Evolutionary conservation across 768 basidiomycete genomes (phyloP).

Genomic region (Lyophyllum decastes): DNA sequence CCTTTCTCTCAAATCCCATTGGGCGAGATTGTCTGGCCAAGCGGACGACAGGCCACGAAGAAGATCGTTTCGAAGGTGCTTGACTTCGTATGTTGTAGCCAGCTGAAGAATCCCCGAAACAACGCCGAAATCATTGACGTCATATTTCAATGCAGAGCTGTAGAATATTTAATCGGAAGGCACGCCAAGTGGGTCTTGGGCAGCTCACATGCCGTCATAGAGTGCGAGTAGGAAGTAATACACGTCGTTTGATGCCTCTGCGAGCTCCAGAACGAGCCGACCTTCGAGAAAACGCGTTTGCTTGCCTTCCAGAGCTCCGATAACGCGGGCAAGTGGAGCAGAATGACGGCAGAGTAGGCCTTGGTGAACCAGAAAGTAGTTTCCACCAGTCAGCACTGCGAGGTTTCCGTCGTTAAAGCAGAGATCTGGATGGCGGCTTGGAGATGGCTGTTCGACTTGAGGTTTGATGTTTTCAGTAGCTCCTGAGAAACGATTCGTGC

Average conservation of each 20-base stretch:
- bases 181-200: background rate
- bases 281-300: slow-evolving; percentile 49
- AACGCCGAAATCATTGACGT: slow-evolving; percentile 49
- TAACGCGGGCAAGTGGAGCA: slow-evolving; percentile 41
- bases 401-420: slow-evolving; percentile 74
- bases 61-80: slow-evolving; percentile 57
- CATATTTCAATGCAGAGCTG: slow-evolving; percentile 50
- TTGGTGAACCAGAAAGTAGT: slow-evolving; percentile 71
- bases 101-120: slow-evolving; percentile 62
- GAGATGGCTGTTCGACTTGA: slow-evolving; percentile 16
- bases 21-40: slow-evolving; percentile 64
- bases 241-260: slow-evolving; percentile 59
- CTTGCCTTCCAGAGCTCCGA: slow-evolving; percentile 31
- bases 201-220: slow-evolving; percentile 70
- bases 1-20: slow-evolving; percentile 73
- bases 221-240: slow-evolving; percentile 60
- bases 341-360: slow-evolving; percentile 71
- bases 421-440: slow-evolving; percentile 49
- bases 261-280: slow-evolving; percentile 52
- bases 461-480: slow-evolving; percentile 9
- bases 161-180: slow-evolving; percentile 16
- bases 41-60: slow-evolving; percentile 48
- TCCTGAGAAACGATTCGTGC: slow-evolving; percentile 44
- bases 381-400: slow-evolving; percentile 54
- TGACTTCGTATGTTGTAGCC: slow-evolving; percentile 63